A percentile compares a stretch with the other conserved stretches of the same genome.
phyloP scores from a whole-genome alignment of 441 rosid species.

The Bocquillonia castaneifolia region DNA sequence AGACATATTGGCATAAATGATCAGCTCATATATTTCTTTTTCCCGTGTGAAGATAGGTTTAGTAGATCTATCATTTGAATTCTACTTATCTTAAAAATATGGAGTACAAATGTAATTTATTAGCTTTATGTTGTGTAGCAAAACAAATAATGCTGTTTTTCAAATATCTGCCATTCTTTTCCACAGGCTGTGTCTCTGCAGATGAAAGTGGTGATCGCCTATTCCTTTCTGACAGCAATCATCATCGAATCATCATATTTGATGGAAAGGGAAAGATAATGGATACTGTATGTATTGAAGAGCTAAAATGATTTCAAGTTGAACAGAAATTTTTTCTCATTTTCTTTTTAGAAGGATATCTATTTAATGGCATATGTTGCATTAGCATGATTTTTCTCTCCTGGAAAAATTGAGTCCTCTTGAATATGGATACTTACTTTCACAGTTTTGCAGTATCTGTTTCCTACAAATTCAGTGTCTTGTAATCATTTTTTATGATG shows the following conservation, averaged over 20 bases:
- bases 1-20: background rate
- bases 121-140: conserved; percentile 9
- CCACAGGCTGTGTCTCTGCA: conserved; percentile 69
- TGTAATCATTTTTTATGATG: background rate
- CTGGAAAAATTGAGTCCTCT: background rate
- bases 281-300: conserved; percentile 61
- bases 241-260: conserved; percentile 75
- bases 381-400: background rate
- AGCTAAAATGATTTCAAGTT: conserved; percentile 6
- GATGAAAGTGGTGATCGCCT: conserved; percentile 59
- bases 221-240: conserved; percentile 90
- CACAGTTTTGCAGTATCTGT: background rate
- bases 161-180: conserved; percentile 23
- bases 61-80: background rate
- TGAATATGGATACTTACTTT: background rate
- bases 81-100: background rate
- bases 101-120: background rate
- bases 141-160: conserved; percentile 1
- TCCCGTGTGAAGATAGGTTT: background rate
- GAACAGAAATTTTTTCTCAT: background rate
- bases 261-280: conserved; percentile 62
- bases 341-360: background rate
- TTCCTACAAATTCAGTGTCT: background rate
- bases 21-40: background rate
- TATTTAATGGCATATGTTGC: background rate